Conservation (phyloP, 192 early-diverging fungal genomes). For the Umbelopsis sp. region DNA sequence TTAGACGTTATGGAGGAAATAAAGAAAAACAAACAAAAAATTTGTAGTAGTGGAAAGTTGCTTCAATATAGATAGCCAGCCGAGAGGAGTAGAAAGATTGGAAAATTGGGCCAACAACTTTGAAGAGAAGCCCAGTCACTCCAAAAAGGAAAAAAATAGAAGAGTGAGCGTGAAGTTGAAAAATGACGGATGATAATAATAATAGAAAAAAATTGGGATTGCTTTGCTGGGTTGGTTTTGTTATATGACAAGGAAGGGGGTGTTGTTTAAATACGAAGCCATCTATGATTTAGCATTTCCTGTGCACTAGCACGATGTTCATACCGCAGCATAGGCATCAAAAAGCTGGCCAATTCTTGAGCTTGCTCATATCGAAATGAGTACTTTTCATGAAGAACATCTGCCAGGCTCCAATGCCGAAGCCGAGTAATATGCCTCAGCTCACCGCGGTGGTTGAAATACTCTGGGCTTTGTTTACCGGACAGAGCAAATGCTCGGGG, state of each 20-base stretch:
- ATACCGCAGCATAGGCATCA: slow-evolving; percentile 77
- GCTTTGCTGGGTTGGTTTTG: background rate
- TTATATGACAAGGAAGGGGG: background rate
- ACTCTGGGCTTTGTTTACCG: slow-evolving; percentile 83
- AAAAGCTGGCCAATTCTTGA: slow-evolving; percentile 75
- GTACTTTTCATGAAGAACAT: slow-evolving; percentile 92
- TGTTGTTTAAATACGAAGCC: slow-evolving; percentile 24
- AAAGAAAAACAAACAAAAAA: background rate
- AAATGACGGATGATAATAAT: too few relatives aligned
- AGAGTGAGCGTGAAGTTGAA: background rate
- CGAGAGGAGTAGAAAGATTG: background rate
- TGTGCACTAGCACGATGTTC: slow-evolving; percentile 33
- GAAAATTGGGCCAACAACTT: background rate
- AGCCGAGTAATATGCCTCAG: slow-evolving; percentile 89
- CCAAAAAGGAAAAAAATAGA: background rate
- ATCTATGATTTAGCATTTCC: slow-evolving; percentile 41
- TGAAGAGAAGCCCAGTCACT: background rate
- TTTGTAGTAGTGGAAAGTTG: too few relatives aligned
- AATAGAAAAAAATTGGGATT: background rate
- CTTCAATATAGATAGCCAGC: too few relatives aligned
- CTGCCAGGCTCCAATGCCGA: slow-evolving; percentile 76
- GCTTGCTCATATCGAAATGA: slow-evolving; percentile 70
- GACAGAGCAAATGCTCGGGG: slow-evolving; percentile 76
- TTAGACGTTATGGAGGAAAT: background rate
- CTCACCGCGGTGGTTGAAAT: slow-evolving; percentile 90